Percentiles rank a stretch among this genome's conserved stretches.
These are phyloP conservation scores for Penicillium sp. DNA, from an alignment of 2,329 filamentous ascomycete genomes.

Conservation along the genomic window DNA sequence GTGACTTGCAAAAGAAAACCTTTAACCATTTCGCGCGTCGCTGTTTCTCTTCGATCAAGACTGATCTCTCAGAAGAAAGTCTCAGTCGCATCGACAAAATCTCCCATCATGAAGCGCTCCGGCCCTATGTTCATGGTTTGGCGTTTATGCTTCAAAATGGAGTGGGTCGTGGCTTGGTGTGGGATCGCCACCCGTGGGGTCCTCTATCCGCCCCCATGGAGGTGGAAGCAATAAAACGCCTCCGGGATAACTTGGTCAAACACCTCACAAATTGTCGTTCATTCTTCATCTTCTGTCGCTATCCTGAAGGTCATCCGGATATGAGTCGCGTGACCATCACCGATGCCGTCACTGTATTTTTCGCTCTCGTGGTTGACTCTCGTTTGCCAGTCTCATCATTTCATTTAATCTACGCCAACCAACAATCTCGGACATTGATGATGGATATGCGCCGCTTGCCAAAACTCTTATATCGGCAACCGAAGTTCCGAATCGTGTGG, in stretches of 20 bases:
- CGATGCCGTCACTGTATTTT: constrained; percentile 24
- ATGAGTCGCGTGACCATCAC: constrained; percentile 23
- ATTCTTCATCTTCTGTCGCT: constrained; percentile 27
- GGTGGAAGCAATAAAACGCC: constrained; percentile 14
- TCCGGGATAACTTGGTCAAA: constrained; percentile 20
- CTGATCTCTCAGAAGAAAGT: constrained; percentile 23
- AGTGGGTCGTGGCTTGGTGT: constrained; percentile 21
- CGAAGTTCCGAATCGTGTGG: constrained; percentile 20
- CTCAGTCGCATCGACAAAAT: constrained; percentile 18
- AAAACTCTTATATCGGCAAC: constrained; percentile 26
- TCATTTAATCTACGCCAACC: constrained; percentile 24
- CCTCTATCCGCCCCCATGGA: constrained; percentile 20
- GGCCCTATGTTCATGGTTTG: constrained; percentile 19
- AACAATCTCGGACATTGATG: constrained; percentile 20
- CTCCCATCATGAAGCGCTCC: constrained; percentile 13
- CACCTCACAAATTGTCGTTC: constrained; percentile 23
- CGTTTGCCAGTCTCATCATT: constrained; percentile 20
- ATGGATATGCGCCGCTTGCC: constrained; percentile 29
- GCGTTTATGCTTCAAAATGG: constrained; percentile 23
- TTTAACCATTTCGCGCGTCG: constrained; percentile 25
- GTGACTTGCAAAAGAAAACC: constrained; percentile 21
- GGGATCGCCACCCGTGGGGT: constrained; percentile 26
- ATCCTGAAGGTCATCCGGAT: constrained; percentile 25
- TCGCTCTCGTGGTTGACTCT: constrained; percentile 21
- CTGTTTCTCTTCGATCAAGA: constrained; percentile 22